Percentiles rank a stretch among this genome's conserved stretches.
phyloP scores from a whole-genome alignment of 1,284 basidiomycete genomes.

The Irpex rosettiformis region DNA sequence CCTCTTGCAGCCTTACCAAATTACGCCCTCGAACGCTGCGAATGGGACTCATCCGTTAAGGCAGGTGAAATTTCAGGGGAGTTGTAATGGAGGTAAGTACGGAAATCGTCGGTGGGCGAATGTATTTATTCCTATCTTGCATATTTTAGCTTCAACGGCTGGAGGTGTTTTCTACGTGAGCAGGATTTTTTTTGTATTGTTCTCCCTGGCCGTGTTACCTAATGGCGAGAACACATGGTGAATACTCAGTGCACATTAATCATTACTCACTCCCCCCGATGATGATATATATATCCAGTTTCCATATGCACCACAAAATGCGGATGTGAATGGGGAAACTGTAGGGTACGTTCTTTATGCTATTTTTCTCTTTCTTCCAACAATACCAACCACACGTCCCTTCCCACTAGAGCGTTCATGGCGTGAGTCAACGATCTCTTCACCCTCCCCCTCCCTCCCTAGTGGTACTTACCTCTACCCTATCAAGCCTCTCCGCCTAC shows the following conservation, averaged over 20 bases:
- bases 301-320: not conserved
- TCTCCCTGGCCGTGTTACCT: too few species aligned
- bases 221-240: too few species aligned
- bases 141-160: not conserved
- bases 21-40: not conserved
- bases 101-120: too few species aligned
- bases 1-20: not conserved
- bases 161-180: slow-evolving; percentile 6
- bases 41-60: not conserved
- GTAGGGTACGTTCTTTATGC: slow-evolving; percentile 4
- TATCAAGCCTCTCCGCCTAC: slow-evolving; percentile 5
- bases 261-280: too few species aligned
- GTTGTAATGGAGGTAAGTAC: not conserved
- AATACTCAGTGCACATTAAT: too few species aligned
- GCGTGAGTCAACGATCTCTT: not conserved
- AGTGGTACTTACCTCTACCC: not conserved
- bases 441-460: not conserved
- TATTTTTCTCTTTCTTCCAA: not conserved
- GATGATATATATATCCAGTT: too few species aligned
- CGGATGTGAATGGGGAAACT: slow-evolving; percentile 6
- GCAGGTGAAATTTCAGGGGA: not conserved
- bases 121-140: too few species aligned
- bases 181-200: not conserved
- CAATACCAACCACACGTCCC: not conserved
- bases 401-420: slow-evolving; percentile 3